A percentile compares a stretch with the other conserved stretches of the same genome.
Conservation (phyloP, 352 stramenopile species). For the Pythium monospermum region DNA sequence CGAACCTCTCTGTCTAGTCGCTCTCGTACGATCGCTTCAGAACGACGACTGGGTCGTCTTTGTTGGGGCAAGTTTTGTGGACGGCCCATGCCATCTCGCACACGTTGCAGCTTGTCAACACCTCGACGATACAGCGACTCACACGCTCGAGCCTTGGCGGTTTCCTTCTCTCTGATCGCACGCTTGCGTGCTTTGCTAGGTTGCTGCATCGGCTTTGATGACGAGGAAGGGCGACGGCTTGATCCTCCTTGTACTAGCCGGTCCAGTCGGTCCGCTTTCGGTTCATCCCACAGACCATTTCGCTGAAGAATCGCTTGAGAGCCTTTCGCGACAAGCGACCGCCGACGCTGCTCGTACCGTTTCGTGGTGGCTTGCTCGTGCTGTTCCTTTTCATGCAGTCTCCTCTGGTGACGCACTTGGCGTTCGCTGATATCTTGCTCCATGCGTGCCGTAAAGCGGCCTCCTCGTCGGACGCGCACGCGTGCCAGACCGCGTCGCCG, state of each 20-base stretch:
- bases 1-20: slow-evolving; percentile 25
- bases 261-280: slow-evolving; percentile 27
- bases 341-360: neutral
- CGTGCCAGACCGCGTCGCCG: slow-evolving; percentile 11
- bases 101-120: slow-evolving; percentile 28
- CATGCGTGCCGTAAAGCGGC: slow-evolving; percentile 27
- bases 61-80: neutral
- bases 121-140: slow-evolving; percentile 50
- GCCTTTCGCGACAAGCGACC: slow-evolving; percentile 37
- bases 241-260: slow-evolving; percentile 25
- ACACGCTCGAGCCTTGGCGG: slow-evolving; percentile 25
- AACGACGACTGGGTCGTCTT: slow-evolving; percentile 17
- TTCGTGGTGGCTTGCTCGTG: slow-evolving; percentile 18
- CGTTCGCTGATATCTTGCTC: slow-evolving; percentile 39
- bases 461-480: neutral
- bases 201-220: neutral
- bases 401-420: slow-evolving; percentile 18
- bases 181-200: neutral
- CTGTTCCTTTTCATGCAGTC: slow-evolving; percentile 18
- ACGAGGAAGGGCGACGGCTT: no score
- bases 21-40: slow-evolving; percentile 32
- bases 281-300: slow-evolving; percentile 47
- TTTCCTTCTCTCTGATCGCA: slow-evolving; percentile 9
- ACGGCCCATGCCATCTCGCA: slow-evolving; percentile 7
- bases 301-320: slow-evolving; percentile 46